Evolutionary conservation across 2,329 filamentous ascomycete species (phyloP).

Genomic region (Colletotrichum eremochloae): DNA sequence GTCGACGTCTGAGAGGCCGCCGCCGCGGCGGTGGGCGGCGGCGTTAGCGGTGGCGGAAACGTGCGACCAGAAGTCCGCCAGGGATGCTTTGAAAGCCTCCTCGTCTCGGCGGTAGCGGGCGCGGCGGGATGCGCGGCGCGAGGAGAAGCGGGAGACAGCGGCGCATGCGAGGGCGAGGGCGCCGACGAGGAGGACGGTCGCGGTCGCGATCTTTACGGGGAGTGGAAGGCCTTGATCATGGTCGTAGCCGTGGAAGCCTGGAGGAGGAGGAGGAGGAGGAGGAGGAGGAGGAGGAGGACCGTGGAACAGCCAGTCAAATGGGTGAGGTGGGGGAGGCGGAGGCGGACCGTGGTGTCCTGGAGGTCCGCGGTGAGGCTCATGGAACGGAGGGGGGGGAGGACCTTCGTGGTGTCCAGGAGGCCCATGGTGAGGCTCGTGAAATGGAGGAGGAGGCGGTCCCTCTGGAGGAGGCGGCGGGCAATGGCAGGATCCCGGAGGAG

Average conservation of each 20-base stretch:
- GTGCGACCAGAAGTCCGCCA: slow-evolving; percentile 47
- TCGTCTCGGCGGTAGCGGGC: slow-evolving; percentile 44
- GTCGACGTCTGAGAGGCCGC: slow-evolving; percentile 44
- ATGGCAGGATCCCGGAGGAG: slow-evolving; percentile 47
- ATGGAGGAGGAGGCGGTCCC: slow-evolving; percentile 39
- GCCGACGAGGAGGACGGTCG: slow-evolving; percentile 46
- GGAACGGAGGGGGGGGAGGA: slow-evolving; percentile 41
- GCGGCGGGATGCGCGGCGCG: slow-evolving; percentile 35
- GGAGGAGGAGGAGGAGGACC: slow-evolving; percentile 8
- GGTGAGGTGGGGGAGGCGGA: slow-evolving; percentile 8
- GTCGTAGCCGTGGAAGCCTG: slow-evolving; percentile 9
- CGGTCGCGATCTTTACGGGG: slow-evolving; percentile 45
- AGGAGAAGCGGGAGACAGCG: slow-evolving; percentile 30
- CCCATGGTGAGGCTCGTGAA: slow-evolving; percentile 32
- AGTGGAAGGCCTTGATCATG: slow-evolving; percentile 43
- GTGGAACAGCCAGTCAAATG: slow-evolving; percentile 31
- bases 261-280: slow-evolving; percentile 17
- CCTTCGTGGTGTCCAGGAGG: slow-evolving; percentile 44
- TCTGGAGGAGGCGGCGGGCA: slow-evolving; percentile 47
- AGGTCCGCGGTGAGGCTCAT: slow-evolving; percentile 35
- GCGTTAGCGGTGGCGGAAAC: slow-evolving; percentile 48
- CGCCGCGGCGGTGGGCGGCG: slow-evolving; percentile 20
- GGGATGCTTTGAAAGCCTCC: slow-evolving; percentile 42
- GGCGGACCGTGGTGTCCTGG: slow-evolving; percentile 45
- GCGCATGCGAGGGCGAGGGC: slow-evolving; percentile 46